A percentile compares a stretch with the other conserved stretches of the same genome.
Evolutionary conservation across 1,139 yeast species (phyloP).

Genomic region (Yamadazyma blattariae): DNA sequence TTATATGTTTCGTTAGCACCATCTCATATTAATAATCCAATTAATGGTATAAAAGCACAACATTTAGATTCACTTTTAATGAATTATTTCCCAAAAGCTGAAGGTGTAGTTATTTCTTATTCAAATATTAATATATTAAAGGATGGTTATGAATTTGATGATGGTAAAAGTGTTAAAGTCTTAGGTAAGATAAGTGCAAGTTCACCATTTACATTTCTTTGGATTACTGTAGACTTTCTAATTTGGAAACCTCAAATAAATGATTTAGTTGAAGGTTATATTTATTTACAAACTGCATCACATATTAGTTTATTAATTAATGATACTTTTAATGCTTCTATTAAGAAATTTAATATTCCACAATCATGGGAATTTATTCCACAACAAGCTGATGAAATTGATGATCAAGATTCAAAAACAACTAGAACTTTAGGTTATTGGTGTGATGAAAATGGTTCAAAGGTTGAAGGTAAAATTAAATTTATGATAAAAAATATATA

Average conservation of each 20-base stretch:
- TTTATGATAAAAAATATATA: constrained; percentile 73
- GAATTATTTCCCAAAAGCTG: constrained; percentile 70
- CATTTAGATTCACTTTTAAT: constrained; percentile 87
- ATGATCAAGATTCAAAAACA: constrained; percentile 20
- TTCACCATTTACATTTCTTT: constrained; percentile 83
- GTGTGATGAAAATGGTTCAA: constrained; percentile 71
- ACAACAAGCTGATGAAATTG: constrained; percentile 61
- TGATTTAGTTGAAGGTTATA: constrained; percentile 79
- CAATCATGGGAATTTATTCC: constrained; percentile 79
- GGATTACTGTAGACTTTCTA: constrained; percentile 82
- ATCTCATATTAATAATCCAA: constrained; percentile 60
- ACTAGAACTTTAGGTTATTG: constrained; percentile 81
- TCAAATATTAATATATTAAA: constrained; percentile 50
- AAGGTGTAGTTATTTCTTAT: constrained; percentile 84
- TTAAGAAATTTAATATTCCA: constrained; percentile 82
- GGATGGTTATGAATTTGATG: constrained; percentile 27
- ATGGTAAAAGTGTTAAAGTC: constrained; percentile 22
- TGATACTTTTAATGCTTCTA: constrained; percentile 93
- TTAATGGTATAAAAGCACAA: constrained; percentile 77
- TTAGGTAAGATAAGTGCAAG: constrained; percentile 72
- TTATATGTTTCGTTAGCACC: constrained; percentile 89
- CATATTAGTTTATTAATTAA: constrained; percentile 89
- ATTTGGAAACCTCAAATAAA: constrained; percentile 90
- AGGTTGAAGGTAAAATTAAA: constrained; percentile 75
- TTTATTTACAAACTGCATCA: constrained; percentile 91